Evolutionary conservation across 331 rosid species (phyloP).

Genomic region (Telfairia occidentalis): DNA sequence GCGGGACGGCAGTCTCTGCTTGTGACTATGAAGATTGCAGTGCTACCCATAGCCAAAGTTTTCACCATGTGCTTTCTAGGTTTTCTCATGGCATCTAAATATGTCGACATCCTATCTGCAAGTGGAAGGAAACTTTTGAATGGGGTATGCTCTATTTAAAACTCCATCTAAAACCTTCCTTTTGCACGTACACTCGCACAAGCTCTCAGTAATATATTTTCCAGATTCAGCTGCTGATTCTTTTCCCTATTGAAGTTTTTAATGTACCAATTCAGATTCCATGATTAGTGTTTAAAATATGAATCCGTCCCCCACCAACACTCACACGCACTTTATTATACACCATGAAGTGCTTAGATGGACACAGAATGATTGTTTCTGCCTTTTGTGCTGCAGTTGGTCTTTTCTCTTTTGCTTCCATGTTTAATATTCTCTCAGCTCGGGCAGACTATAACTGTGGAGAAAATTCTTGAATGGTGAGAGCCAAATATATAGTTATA

Average conservation of each 20-base stretch:
- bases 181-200: neutral
- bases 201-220: neutral
- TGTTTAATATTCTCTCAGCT: conserved; percentile 89
- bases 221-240: neutral
- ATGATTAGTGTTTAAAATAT: neutral
- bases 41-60: conserved; percentile 79
- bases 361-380: neutral
- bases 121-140: conserved; percentile 77
- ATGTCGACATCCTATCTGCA: conserved; percentile 67
- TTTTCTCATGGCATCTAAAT: conserved; percentile 90
- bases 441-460: conserved; percentile 67
- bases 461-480: conserved; percentile 81
- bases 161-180: neutral
- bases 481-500: neutral
- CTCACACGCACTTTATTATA: neutral
- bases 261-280: neutral
- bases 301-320: neutral
- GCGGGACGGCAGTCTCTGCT: conserved; percentile 56
- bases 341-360: neutral
- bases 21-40: conserved; percentile 67
- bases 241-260: neutral
- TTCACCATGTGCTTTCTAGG: conserved; percentile 82
- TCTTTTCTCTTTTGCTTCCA: conserved; percentile 81
- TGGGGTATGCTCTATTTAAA: conserved; percentile 39
- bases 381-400: conserved; percentile 49